A percentile compares a stretch with the other conserved stretches of the same genome.
Conservation (phyloP, 495 filamentous ascomycete species). For the Penicillium paradoxum region DNA sequence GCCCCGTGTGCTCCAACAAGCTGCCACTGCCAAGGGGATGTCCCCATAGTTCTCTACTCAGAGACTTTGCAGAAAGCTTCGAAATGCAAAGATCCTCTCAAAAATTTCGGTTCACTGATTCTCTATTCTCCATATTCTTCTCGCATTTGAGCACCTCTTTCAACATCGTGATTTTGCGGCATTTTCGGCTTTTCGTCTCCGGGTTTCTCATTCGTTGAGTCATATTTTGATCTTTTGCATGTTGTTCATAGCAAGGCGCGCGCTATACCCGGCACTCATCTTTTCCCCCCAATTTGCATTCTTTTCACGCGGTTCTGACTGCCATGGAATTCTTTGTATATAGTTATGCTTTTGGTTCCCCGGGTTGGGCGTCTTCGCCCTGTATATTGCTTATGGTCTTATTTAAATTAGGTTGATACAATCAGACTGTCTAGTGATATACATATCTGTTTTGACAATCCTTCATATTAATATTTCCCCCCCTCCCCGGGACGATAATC, state of each 20-base stretch:
- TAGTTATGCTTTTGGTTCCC: constrained; percentile 10
- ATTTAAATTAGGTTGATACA: constrained; percentile 9
- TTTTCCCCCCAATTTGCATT: constrained; percentile 11
- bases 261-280: constrained; percentile 36
- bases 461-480: no score
- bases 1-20: constrained; percentile 41
- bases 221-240: constrained; percentile 7
- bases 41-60: background rate
- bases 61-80: no score
- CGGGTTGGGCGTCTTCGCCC: constrained; percentile 15
- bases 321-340: constrained; percentile 10
- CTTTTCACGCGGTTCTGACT: background rate
- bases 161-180: background rate
- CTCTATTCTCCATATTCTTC: background rate
- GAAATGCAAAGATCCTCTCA: background rate
- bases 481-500: no score
- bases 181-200: constrained; percentile 3
- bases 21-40: constrained; percentile 28
- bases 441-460: no score
- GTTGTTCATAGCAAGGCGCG: constrained; percentile 32
- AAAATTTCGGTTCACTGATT: background rate
- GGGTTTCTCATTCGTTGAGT: constrained; percentile 2
- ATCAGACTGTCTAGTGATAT: constrained; percentile 9
- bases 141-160: constrained; percentile 9
- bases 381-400: constrained; percentile 7